phyloP scores from a whole-genome alignment of 2,329 filamentous ascomycete genomes.

The Xenoacremonium recifei region DNA sequence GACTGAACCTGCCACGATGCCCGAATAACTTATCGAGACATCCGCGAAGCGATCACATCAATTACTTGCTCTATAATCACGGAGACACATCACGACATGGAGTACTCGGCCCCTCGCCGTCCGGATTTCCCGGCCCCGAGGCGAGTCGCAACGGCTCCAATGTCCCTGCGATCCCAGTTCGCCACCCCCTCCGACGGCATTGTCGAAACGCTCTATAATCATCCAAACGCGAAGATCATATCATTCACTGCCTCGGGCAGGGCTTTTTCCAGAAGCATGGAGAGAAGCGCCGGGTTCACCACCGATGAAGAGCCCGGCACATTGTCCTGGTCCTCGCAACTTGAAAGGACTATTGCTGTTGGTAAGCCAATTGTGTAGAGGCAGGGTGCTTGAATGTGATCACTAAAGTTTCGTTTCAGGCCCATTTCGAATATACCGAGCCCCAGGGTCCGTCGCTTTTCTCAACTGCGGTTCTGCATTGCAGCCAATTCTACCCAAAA shows the following conservation, averaged over 20 bases:
- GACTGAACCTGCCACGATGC: slow-evolving; percentile 19
- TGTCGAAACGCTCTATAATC: slow-evolving; percentile 72
- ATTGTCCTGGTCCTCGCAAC: slow-evolving; percentile 70
- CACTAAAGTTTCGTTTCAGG: slow-evolving; percentile 43
- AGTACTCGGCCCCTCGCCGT: slow-evolving; percentile 15
- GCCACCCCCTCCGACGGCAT: slow-evolving; percentile 18
- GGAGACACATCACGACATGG: too few species aligned
- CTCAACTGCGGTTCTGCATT: slow-evolving; percentile 81
- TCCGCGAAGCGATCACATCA: too few species aligned
- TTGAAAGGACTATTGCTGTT: slow-evolving; percentile 78
- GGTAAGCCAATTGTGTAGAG: slow-evolving; percentile 45
- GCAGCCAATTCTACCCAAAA: slow-evolving; percentile 83
- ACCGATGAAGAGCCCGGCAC: slow-evolving; percentile 56
- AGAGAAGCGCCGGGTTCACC: slow-evolving; percentile 25
- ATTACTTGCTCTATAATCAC: too few species aligned
- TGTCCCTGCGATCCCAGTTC: slow-evolving; percentile 19
- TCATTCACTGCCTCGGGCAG: slow-evolving; percentile 45
- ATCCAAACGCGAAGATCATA: slow-evolving; percentile 69
- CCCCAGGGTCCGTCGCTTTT: slow-evolving; percentile 83
- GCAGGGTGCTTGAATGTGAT: too few species aligned
- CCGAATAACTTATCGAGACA: slow-evolving; percentile 21
- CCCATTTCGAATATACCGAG: slow-evolving; percentile 78
- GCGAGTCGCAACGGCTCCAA: slow-evolving; percentile 39
- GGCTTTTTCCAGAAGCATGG: slow-evolving; percentile 30
- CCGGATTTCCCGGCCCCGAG: slow-evolving; percentile 29